Evolutionary conservation across 139 green algal genomes (phyloP), one percentile per base, ranked within the genome.

Genomic region (Closterium sp.): DNA sequence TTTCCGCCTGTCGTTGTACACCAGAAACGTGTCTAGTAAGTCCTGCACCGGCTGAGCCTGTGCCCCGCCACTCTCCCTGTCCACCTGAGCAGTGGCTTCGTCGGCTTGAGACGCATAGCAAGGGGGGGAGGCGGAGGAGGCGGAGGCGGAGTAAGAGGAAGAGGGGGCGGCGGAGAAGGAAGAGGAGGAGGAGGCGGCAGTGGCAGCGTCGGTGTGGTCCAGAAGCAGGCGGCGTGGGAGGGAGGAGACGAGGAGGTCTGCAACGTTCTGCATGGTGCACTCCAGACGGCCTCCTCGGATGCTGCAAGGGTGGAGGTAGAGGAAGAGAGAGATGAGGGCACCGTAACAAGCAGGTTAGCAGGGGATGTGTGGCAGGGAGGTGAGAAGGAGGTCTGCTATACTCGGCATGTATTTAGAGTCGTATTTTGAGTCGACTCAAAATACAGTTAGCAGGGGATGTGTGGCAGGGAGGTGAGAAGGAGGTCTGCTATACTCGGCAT

Each of bases 1-100:
- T 86, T 94, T 96, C 85, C 96, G 93, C 21, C 97, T 93, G 38
- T 95, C 88, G 93, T 98, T 99, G 96, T 96, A 98, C 33, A 99
- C 95, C 86, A 99, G 94, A 94, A 99, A 99, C 8, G 98, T 99
- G 88, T 96, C 95, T 89, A 99, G 96, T 92, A 83, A 8, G 38
- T 21, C 83, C 1, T 76, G 55, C 16, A 76, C 0, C 55, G 23
- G 55, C 9, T 28, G 12, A 87, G 6, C 21, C 83, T 86, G 28
- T 33, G 8, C 83, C 25, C 30, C 25, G 83, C 83, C 83, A 28
- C 83, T 32, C 10, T 76, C 12, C 55, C 55, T 76, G 55, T 76
- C 12, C 55, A 28, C 55, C 25, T 16, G 16, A 76, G 55, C 16
- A 28, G 55, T 12, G n/a, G n/a, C n/a, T n/a, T n/a, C n/a, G n/a